Conservation (phyloP, 805 yeast genomes). For the Maudiozyma barnettii region DNA sequence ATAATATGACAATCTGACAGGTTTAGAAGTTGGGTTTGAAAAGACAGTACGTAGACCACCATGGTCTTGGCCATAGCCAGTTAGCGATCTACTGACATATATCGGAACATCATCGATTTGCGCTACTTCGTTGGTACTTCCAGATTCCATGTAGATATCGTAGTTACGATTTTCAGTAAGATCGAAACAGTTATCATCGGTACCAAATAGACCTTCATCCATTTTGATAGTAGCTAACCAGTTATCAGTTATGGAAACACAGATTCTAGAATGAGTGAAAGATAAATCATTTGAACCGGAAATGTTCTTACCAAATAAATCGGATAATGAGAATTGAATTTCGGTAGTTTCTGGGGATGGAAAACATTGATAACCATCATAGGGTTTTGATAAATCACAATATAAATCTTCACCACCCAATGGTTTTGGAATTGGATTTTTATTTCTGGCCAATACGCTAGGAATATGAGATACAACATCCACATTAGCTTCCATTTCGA, state of each 20-base stretch:
- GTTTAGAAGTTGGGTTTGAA: constrained; percentile 48
- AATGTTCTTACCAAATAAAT: constrained; percentile 62
- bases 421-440: constrained; percentile 74
- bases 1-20: constrained; percentile 49
- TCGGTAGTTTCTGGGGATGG: constrained; percentile 50
- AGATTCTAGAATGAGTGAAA: constrained; percentile 30
- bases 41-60: constrained; percentile 82
- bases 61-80: constrained; percentile 84
- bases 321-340: constrained; percentile 44
- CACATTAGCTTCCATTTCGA: constrained; percentile 54
- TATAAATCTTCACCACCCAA: constrained; percentile 55
- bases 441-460: constrained; percentile 50
- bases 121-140: constrained; percentile 36
- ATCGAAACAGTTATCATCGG: constrained; percentile 32
- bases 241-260: constrained; percentile 33
- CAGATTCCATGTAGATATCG: constrained; percentile 31
- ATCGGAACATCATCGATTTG: constrained; percentile 48
- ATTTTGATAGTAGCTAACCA: constrained; percentile 38
- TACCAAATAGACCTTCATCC: constrained; percentile 24
- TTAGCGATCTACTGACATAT: constrained; percentile 69
- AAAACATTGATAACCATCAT: constrained; percentile 63
- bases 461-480: constrained; percentile 66
- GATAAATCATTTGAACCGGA: constrained; percentile 57
- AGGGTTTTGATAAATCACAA: constrained; percentile 59
- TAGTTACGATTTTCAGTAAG: constrained; percentile 17